Evolutionary conservation across 345 rosid genomes (phyloP).

Genomic region (Syzygium oleosum): DNA sequence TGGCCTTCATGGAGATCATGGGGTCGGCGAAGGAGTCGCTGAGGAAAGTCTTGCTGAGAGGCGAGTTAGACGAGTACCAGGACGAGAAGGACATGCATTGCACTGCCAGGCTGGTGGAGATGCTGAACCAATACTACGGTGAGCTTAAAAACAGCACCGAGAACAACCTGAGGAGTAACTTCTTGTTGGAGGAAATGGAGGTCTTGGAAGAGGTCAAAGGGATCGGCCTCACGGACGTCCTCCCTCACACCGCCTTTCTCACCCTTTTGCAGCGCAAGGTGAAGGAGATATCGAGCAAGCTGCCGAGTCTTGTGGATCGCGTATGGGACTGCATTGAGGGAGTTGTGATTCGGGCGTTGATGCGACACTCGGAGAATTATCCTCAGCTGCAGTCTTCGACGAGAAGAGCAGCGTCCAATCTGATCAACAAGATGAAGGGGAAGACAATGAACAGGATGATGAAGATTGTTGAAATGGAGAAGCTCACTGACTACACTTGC

Average conservation of each 20-base stretch:
- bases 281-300: constrained; percentile 2
- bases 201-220: constrained; percentile 15
- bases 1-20: constrained; percentile 25
- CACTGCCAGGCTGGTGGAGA: constrained; percentile 16
- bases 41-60: constrained; percentile 20
- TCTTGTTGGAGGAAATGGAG: constrained; percentile 13
- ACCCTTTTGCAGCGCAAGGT: constrained; percentile 9
- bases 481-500: constrained; percentile 24
- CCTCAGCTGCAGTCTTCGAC: constrained; percentile 3
- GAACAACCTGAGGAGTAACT: not conserved
- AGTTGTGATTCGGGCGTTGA: constrained; percentile 5
- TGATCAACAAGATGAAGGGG: constrained; percentile 14
- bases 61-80: constrained; percentile 31
- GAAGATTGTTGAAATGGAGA: constrained; percentile 28
- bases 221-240: constrained; percentile 20
- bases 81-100: constrained; percentile 22
- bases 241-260: constrained; percentile 12
- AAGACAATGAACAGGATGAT: constrained; percentile 8
- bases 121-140: not conserved
- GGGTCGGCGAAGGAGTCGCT: constrained; percentile 29
- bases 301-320: not conserved
- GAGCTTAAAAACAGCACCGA: not conserved
- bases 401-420: constrained; percentile 6
- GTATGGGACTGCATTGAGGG: constrained; percentile 16
- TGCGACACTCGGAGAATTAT: constrained; percentile 1